Evolutionary conservation across 768 basidiomycete species (phyloP), one percentile per base, ranked within the genome.

Genomic region (Mycena galericulata): DNA sequence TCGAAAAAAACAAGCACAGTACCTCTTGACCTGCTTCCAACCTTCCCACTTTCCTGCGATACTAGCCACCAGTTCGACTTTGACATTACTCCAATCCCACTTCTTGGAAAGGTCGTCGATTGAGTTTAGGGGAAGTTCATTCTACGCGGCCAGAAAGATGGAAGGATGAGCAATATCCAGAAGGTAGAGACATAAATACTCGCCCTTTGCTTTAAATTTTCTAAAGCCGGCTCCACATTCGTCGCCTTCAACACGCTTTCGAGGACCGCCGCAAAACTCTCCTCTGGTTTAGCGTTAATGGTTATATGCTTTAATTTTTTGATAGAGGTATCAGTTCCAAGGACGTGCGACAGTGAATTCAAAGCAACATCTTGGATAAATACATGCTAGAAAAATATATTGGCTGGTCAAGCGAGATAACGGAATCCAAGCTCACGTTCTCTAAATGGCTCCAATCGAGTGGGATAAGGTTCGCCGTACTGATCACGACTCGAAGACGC

Each of bases 391-490:
- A n/a, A 38, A 29, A 26, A 3, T 3, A 30, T 14, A 40, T 46
- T 20, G 5, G 6, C 7, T 24, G 2, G 27, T 11, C 7, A 12
- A 43, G 14, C 34, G 26, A 36, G 14, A 14, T 18, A 15, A 2
- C n/a, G 26, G 20, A 24, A 22, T 17, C 1, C 2, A 30, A 24
- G 74, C 86, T 57, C 65, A 95, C 94, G 77, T 98, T 98, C 79
- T 98, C 95, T 74, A 97, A 95, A 69, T 91, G 87, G 24, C 90
- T 85, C 90, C 93, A 98, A 78, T 98, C 96, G 74, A 91, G 90
- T 32, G 87, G 83, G 36, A 96, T 83, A n/a, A 97, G 82, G 74
- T 98, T 97, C 17, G 95, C 96, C 0, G 96, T 96, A 1, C 92
- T 90, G 50, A 97, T 81, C 2, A 92, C 90, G 14, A 97, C 84